Percentiles rank a stretch among this genome's conserved stretches.
Evolutionary conservation across 1,284 basidiomycete genomes (phyloP).

Genomic region (Sparassis latifolia): DNA sequence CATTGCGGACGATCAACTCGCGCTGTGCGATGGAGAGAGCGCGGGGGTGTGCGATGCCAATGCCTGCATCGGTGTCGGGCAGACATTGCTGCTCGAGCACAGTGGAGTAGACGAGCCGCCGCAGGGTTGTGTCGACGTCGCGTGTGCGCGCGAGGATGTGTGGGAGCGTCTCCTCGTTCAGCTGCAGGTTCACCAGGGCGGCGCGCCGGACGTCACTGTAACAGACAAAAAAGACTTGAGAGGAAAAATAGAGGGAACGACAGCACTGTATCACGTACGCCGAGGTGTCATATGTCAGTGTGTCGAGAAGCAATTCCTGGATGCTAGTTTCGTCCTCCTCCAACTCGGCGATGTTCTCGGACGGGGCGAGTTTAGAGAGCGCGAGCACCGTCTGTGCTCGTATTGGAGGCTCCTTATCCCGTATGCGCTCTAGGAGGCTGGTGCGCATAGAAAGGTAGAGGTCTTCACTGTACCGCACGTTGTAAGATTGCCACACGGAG

Average conservation of each 20-base stretch:
- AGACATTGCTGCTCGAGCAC: slow-evolving; percentile 39
- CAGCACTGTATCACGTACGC: slow-evolving; percentile 45
- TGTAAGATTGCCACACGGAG: not conserved
- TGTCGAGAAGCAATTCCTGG: slow-evolving; percentile 65
- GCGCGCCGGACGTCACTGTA: slow-evolving; percentile 86
- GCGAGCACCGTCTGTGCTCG: slow-evolving; percentile 84
- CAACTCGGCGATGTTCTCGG: slow-evolving; percentile 66
- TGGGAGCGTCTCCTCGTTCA: slow-evolving; percentile 55
- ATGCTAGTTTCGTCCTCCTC: slow-evolving; percentile 62
- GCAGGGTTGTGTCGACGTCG: slow-evolving; percentile 79
- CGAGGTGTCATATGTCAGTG: slow-evolving; percentile 71
- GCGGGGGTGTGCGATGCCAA: slow-evolving; percentile 61
- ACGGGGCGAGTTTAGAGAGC: slow-evolving; percentile 77
- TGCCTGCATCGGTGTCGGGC: slow-evolving; percentile 18
- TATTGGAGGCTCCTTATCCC: slow-evolving; percentile 83
- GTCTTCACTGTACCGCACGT: slow-evolving; percentile 58
- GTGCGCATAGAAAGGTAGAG: slow-evolving; percentile 65
- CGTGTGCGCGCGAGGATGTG: slow-evolving; percentile 76
- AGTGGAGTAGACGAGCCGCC: slow-evolving; percentile 75
- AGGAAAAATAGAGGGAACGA: not conserved
- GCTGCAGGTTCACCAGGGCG: slow-evolving; percentile 75
- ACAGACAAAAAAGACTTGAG: not conserved
- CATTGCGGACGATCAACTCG: slow-evolving; percentile 73
- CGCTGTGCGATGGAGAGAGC: slow-evolving; percentile 72
- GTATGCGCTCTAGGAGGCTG: slow-evolving; percentile 70